Conservation (phyloP, 2,329 filamentous ascomycete genomes). For the Apiospora arundinis region DNA sequence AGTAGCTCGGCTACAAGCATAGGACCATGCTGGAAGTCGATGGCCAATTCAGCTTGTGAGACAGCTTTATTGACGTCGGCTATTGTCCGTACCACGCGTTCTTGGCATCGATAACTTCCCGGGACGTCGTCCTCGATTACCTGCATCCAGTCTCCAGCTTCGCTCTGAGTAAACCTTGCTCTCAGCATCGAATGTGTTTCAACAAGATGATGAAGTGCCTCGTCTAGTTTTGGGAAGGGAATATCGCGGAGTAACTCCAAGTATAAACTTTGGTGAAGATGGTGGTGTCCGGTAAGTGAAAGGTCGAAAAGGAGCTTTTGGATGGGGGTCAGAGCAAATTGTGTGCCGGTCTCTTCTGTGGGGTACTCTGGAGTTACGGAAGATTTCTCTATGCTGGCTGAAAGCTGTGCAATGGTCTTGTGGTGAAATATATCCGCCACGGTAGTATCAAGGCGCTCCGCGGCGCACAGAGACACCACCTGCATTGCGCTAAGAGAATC, state of each 20-base stretch:
- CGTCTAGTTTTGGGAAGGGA: slow-evolving; percentile 48
- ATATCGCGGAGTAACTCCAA: slow-evolving; percentile 51
- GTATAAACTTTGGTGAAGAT: too few species aligned
- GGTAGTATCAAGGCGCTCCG: not conserved
- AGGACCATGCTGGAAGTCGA: slow-evolving; percentile 53
- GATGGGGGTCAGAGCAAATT: slow-evolving; percentile 58
- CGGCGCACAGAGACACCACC: slow-evolving; percentile 26
- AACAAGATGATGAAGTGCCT: slow-evolving; percentile 55
- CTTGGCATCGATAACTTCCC: too few species aligned
- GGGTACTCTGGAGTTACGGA: too few species aligned
- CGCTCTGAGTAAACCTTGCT: slow-evolving; percentile 48
- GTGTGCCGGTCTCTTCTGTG: too few species aligned
- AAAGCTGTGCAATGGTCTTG: not conserved
- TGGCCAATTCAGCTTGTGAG: too few species aligned
- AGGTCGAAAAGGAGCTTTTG: slow-evolving; percentile 60
- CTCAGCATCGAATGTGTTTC: slow-evolving; percentile 59
- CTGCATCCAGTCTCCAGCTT: slow-evolving; percentile 53
- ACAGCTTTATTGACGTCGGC: slow-evolving; percentile 41
- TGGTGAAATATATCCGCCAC: not conserved
- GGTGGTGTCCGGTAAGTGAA: slow-evolving; percentile 39
- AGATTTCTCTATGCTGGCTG: not conserved
- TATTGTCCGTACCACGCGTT: too few species aligned
- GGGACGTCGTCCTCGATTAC: too few species aligned
- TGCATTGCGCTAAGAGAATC: not conserved
- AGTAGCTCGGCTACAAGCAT: slow-evolving; percentile 56